Base-by-base conservation (phyloP, 306 rosid species). In the Lathyrus aphaca region DNA sequence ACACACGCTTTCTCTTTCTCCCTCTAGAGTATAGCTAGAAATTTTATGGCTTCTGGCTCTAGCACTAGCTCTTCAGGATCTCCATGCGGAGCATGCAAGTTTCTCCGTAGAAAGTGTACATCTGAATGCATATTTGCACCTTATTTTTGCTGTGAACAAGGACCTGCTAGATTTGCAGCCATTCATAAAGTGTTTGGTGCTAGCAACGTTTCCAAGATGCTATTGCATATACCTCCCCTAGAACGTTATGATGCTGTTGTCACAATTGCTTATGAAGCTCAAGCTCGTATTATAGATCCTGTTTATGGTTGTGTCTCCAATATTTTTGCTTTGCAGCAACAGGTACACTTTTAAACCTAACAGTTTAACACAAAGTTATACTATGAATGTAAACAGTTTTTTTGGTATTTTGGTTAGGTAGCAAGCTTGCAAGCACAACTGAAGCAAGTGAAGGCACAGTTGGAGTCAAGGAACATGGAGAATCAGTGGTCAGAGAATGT, bases 81-180 rank as follows among this genome's bases (percentile, higher is more conserved):
- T 10, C 99, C 99, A 29, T 95, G 99, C 27, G 99, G 99, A 12
- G 99, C 99, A 54, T 95, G 99, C 90, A 95, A 95, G 81, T 95
- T 91, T 69, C 93, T 95, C 0, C 46, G 99, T 64, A 51, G 99
- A 48, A 95, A 91, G 80, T 95, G 99, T 50, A 90, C 95, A 1
- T 10, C 84, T 4, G 99, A 95, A 2, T 95, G 97, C 71, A 73
- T 95, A 17, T 95, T 95, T 78, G 99, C 97, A 5, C 99, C 99
- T 3, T 95, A 95, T 44, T 95, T 95, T 57, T 84, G 91, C 83
- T 86, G 88, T 0, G 99, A 95, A 40, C 95, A 87, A 80, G 96
- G 97, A 1, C 86, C 96, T 9, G 91, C 92, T 0, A 73, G 92
- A 48, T 95, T 95, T 69, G 97, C 97, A n/a, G 97, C 97, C 50